A percentile compares a stretch with the other conserved stretches of the same genome.
phyloP scores from a whole-genome alignment of 495 filamentous ascomycete species.

The Aspergillus panamensis region DNA sequence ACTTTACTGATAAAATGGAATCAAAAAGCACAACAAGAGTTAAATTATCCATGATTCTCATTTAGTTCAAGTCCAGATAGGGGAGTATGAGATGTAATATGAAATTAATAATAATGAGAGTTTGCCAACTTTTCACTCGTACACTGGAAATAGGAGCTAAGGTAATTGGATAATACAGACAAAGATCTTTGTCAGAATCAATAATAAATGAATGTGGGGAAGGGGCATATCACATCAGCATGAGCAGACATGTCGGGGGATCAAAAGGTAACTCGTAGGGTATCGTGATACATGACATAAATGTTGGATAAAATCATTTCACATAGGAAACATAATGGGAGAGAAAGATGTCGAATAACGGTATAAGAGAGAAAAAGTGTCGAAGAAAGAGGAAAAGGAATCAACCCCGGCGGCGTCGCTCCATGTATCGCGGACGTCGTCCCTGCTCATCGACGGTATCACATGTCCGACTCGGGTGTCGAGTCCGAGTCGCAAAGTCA shows the following conservation, averaged over 20 bases:
- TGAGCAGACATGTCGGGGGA: constrained; percentile 3
- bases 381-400: background rate
- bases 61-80: too few species aligned
- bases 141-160: too few species aligned
- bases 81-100: too few species aligned
- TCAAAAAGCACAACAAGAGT: too few species aligned
- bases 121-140: too few species aligned
- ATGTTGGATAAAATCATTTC: background rate
- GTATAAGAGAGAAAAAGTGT: background rate
- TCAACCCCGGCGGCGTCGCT: constrained; percentile 34
- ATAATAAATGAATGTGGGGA: background rate
- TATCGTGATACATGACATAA: constrained; percentile 19
- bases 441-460: constrained; percentile 20
- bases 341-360: background rate
- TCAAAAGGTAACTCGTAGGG: constrained; percentile 16
- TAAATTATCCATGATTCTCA: too few species aligned
- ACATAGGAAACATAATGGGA: background rate
- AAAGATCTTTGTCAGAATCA: background rate
- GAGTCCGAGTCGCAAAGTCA: constrained; percentile 20
- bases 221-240: constrained; percentile 1
- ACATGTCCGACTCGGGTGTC: constrained; percentile 15
- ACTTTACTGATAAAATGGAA: too few species aligned
- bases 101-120: too few species aligned
- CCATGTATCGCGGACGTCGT: constrained; percentile 39
- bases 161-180: background rate